Evolutionary conservation across 129 eudicot genomes (phyloP).

Genomic region (Arctium minus): DNA sequence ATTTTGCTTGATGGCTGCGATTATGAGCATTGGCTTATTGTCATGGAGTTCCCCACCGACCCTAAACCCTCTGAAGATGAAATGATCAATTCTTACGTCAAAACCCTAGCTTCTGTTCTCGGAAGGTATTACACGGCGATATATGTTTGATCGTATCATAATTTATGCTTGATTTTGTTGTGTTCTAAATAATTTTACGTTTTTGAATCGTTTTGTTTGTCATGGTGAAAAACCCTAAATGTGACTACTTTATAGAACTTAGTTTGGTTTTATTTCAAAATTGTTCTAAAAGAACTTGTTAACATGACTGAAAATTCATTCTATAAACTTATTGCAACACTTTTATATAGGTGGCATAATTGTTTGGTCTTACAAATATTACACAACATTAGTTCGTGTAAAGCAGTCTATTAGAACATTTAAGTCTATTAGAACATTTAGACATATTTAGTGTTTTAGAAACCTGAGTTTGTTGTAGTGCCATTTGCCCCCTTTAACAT

Average conservation of each 20-base stretch:
- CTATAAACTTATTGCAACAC: too few species aligned
- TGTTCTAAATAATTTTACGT: neutral
- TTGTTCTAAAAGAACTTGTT: too few species aligned
- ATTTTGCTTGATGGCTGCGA: conserved; percentile 92
- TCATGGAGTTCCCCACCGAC: conserved; percentile 80
- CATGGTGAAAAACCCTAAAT: conserved; percentile 6
- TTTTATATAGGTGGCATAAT: too few species aligned
- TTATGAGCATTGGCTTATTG: conserved; percentile 95
- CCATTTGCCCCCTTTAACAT: too few species aligned
- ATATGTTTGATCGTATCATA: neutral
- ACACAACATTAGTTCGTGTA: too few species aligned
- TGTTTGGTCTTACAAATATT: too few species aligned
- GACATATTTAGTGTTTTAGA: too few species aligned
- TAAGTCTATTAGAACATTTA: too few species aligned
- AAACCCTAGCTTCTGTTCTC: conserved; percentile 88
- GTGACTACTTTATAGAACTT: neutral
- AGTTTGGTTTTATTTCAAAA: neutral
- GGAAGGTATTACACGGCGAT: conserved; percentile 52
- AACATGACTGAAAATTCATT: too few species aligned
- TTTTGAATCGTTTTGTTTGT: neutral
- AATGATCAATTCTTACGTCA: conserved; percentile 73
- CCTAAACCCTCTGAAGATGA: conserved; percentile 82
- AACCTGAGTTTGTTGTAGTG: too few species aligned
- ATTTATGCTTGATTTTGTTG: neutral
- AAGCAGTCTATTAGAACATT: too few species aligned